Percentiles rank a stretch among this genome's conserved stretches.
These are phyloP conservation scores for Stephanodiscus minutulus DNA, from an alignment of 108 stramenopile genomes.

Conservation along the genomic window DNA sequence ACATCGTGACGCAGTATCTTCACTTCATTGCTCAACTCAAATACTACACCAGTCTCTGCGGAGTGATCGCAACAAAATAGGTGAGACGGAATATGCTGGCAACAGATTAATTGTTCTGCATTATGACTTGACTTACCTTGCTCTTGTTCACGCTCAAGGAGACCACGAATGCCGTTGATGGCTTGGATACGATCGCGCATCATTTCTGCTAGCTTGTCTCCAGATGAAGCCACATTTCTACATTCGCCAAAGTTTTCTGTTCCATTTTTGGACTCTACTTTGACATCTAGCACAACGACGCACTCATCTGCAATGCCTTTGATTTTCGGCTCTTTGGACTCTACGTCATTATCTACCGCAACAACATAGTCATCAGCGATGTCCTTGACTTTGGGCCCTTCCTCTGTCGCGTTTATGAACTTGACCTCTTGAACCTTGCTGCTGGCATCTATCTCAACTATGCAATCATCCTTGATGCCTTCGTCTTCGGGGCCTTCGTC, in stretches of 20 bases:
- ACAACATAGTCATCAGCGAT: background rate
- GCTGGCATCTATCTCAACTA: background rate
- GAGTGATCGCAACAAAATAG: background rate
- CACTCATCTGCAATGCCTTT: background rate
- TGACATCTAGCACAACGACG: background rate
- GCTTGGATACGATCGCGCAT: slow-evolving; percentile 2
- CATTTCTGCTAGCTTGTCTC: background rate
- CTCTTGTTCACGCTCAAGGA: background rate
- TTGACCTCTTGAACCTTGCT: background rate
- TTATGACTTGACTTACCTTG: background rate
- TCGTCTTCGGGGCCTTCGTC: background rate
- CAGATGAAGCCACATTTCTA: background rate
- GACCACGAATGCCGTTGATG: background rate
- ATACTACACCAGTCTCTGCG: background rate
- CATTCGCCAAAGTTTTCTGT: too few relatives aligned
- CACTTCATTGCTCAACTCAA: background rate
- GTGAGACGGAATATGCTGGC: background rate
- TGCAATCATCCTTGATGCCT: background rate
- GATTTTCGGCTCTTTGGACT: background rate
- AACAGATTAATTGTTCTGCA: background rate
- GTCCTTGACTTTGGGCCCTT: background rate
- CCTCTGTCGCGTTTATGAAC: background rate
- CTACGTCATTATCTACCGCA: background rate
- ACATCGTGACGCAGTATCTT: background rate
- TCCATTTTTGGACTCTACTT: background rate